Evolutionary conservation across 202 grass and related monocot genomes (phyloP).

Genomic region (Setaria viridis): DNA sequence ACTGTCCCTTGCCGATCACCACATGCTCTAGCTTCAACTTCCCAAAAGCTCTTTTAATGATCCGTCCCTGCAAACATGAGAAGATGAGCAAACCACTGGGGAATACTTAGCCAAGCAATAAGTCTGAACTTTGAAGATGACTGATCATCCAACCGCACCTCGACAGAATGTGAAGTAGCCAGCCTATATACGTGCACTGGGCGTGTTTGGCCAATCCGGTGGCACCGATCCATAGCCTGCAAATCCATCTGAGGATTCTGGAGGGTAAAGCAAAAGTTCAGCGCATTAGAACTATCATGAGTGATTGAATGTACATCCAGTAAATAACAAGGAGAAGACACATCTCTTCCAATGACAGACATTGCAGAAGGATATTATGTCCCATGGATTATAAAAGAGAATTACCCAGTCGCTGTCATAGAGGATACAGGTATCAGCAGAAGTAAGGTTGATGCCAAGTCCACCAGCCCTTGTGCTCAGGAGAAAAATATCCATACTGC

Average conservation of each 20-base stretch:
- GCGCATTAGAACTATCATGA: constrained; percentile 4
- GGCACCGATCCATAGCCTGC: constrained; percentile 98
- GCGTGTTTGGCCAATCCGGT: constrained; percentile 91
- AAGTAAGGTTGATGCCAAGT: constrained; percentile 93
- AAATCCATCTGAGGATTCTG: constrained; percentile 99
- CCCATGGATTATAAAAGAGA: neutral
- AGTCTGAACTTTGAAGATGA: neutral
- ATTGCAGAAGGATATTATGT: neutral
- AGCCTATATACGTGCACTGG: constrained; percentile 93
- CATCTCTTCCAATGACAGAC: neutral
- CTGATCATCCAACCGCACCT: constrained; percentile 54
- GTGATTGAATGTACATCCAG: neutral
- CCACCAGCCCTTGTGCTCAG: constrained; percentile 97
- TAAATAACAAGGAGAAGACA: neutral
- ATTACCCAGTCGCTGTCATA: constrained; percentile 98
- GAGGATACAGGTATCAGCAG: constrained; percentile 95
- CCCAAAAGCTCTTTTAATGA: constrained; percentile 88
- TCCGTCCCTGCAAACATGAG: constrained; percentile 64
- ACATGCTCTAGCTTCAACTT: constrained; percentile 95
- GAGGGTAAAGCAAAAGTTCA: neutral
- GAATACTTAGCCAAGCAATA: neutral
- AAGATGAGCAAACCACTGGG: neutral
- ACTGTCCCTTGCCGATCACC: constrained; percentile 96
- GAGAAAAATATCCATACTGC: constrained; percentile 73
- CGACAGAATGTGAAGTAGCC: constrained; percentile 87